Evolutionary conservation across 306 rosid species (phyloP).

Genomic region (Vigna trinervia): DNA sequence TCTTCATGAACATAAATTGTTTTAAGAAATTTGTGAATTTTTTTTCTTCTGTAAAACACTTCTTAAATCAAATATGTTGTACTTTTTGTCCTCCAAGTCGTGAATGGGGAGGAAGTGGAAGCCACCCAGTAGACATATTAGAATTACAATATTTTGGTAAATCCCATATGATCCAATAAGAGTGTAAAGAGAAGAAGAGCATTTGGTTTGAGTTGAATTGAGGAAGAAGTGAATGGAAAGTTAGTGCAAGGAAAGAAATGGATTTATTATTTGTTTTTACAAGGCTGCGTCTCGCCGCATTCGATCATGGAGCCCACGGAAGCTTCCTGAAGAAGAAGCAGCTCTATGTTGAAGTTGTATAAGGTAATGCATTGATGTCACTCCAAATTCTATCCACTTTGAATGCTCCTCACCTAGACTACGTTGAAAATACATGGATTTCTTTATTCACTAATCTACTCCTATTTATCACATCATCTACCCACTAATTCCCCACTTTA

Average conservation of each 20-base stretch:
- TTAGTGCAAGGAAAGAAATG: slow-evolving; percentile 19
- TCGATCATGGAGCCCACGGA: slow-evolving; percentile 58
- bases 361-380: neutral
- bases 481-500: neutral
- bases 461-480: neutral
- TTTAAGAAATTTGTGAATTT: no score
- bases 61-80: neutral
- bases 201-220: neutral
- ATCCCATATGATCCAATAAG: slow-evolving; percentile 5
- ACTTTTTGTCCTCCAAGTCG: slow-evolving; percentile 21
- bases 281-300: slow-evolving; percentile 82
- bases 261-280: slow-evolving; percentile 25
- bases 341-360: slow-evolving; percentile 11
- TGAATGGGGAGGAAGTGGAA: slow-evolving; percentile 47
- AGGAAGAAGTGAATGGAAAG: slow-evolving; percentile 32
- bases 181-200: neutral
- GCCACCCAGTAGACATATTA: slow-evolving; percentile 35
- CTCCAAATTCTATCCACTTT: slow-evolving; percentile 25
- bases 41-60: no score
- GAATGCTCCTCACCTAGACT: neutral
- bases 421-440: slow-evolving; percentile 8
- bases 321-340: slow-evolving; percentile 43
- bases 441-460: neutral
- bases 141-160: slow-evolving; percentile 4
- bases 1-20: no score